Evolutionary conservation across 352 stramenopile genomes (phyloP).

Genomic region (Globisporangium solare): DNA sequence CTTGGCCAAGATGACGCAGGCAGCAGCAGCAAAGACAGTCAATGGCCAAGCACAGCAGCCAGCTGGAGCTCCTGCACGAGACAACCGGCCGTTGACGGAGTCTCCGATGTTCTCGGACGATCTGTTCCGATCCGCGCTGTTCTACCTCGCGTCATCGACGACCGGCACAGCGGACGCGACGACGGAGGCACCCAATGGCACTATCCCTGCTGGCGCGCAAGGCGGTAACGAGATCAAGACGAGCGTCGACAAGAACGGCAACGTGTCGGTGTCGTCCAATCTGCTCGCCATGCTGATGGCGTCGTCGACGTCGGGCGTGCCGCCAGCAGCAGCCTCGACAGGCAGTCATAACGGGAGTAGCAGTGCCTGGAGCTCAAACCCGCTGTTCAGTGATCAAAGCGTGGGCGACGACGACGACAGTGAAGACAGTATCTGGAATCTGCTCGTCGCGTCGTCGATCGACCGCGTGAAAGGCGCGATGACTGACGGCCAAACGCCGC

Average conservation of each 20-base stretch:
- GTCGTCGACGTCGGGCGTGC: slow-evolving; percentile 40
- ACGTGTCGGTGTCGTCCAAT: slow-evolving; percentile 26
- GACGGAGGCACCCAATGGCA: too few species aligned
- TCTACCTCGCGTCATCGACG: slow-evolving; percentile 44
- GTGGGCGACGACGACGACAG: slow-evolving; percentile 39
- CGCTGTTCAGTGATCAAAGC: slow-evolving; percentile 48
- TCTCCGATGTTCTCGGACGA: slow-evolving; percentile 51
- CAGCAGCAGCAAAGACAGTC: slow-evolving; percentile 9
- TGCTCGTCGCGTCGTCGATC: slow-evolving; percentile 64
- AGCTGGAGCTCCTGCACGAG: background rate
- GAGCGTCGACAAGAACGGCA: slow-evolving; percentile 13
- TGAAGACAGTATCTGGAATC: slow-evolving; percentile 67
- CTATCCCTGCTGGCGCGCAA: background rate
- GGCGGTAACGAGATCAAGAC: slow-evolving; percentile 3
- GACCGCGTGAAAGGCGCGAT: slow-evolving; percentile 58
- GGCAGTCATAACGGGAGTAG: background rate
- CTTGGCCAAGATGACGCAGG: slow-evolving; percentile 22
- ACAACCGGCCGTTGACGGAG: background rate
- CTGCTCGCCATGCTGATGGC: slow-evolving; percentile 44
- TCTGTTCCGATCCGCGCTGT: slow-evolving; percentile 51
- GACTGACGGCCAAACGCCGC: slow-evolving; percentile 27
- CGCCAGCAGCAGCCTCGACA: background rate
- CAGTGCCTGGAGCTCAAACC: slow-evolving; percentile 24
- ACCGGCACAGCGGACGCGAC: background rate
- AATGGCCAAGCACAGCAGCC: background rate